Base-by-base conservation (phyloP, 208 protist genomes). In the Leishmania mexicana region DNA sequence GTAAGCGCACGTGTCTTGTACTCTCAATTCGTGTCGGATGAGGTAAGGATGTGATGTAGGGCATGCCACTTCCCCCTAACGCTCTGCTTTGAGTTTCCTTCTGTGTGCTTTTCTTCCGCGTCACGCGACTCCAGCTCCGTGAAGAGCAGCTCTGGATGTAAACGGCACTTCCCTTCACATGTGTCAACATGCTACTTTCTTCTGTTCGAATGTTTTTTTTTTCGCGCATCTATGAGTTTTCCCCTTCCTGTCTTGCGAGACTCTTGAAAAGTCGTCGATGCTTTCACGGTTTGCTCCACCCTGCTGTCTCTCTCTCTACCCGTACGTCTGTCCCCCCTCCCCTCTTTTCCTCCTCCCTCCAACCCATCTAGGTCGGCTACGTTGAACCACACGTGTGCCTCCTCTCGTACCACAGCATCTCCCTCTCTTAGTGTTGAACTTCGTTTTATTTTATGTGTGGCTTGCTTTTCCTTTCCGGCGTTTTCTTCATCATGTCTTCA, bases 1-100 rank as follows among this genome's bases (percentile, higher is more conserved):
- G 28, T 28, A 24, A 31, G 72, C 2, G 31, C 1, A 45, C 31
- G 51, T 76, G 35, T 78, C 57, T 47, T 76, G 10, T 64, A 15
- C 49, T 67, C n/a, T 73, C 11, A 4, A 17, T 51, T 71, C 40
- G 17, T 31, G 19, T 1, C 54, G 68, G 35, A 38, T 77, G n/a
- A 80, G 68, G 28, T 60, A 40, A 58, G 21, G 4, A 13, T 42
- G 21, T 10, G 13, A 6, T 38, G 72, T 35, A 38, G 24, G 72
- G 21, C 31, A 76, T 42, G 28, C 5, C 31, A 13, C 62, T 75
- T 4, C 49, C 31, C 31, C 6, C 45, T 54, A 17, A 19, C 45
- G 2, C 45, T 70, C n/a, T 70, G 58, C 53, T 40, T 75, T 73
- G 53, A 51, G 40, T 74, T 64, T 78, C 47, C 3, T 57, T 60